A percentile compares a stretch with the other conserved stretches of the same genome.
Conservation (phyloP, 805 yeast genomes). For the Nakazawaea pomicola region DNA sequence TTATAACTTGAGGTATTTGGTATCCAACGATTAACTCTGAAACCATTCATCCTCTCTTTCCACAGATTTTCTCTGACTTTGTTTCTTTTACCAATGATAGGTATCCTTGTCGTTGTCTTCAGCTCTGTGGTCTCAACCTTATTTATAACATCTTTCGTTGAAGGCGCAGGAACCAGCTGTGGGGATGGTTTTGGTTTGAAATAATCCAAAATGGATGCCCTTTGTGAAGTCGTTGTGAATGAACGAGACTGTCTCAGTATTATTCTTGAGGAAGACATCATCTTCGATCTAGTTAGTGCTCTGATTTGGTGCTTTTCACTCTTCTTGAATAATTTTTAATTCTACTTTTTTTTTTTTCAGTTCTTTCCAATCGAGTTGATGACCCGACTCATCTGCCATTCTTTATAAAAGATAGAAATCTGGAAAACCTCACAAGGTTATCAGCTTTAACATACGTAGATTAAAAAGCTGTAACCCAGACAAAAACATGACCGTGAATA, state of each 20-base stretch:
- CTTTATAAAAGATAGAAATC: not conserved
- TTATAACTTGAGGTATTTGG: constrained; percentile 20
- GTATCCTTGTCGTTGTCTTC: constrained; percentile 16
- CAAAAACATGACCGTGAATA: constrained; percentile 15
- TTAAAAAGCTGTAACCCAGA: no score
- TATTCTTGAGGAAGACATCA: constrained; percentile 1
- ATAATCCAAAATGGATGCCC: constrained; percentile 25
- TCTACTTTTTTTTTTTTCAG: not conserved
- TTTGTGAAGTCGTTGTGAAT: constrained; percentile 14
- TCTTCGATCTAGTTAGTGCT: no score
- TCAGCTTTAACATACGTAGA: no score
- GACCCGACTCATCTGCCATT: constrained; percentile 1
- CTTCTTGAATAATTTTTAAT: not conserved
- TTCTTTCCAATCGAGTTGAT: not conserved
- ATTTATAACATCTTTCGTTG: constrained; percentile 24
- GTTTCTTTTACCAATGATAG: constrained; percentile 25
- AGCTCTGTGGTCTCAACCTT: constrained; percentile 19
- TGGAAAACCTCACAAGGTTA: no score
- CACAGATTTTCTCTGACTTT: constrained; percentile 4
- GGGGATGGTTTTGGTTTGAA: constrained; percentile 24
- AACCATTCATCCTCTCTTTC: constrained; percentile 24
- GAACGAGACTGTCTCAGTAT: constrained; percentile 4
- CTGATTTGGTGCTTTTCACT: no score
- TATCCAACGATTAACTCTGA: constrained; percentile 26
- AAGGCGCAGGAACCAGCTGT: constrained; percentile 12